These are phyloP conservation scores for Umbelopsis vinacea DNA, from an alignment of 192 early-diverging fungal genomes.

Conservation along the genomic window DNA sequence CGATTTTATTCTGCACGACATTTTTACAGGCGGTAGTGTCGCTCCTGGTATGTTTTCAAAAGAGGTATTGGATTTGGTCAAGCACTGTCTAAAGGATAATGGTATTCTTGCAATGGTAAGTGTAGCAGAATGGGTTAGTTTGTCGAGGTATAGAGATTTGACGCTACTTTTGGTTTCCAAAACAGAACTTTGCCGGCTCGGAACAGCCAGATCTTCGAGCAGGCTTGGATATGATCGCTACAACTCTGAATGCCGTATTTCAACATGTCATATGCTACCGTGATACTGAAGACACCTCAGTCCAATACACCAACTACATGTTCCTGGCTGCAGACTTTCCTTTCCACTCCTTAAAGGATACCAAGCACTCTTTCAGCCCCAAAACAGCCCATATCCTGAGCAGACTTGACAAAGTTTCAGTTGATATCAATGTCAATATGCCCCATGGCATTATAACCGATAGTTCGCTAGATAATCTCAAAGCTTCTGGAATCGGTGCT, in stretches of 20 bases:
- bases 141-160: background rate
- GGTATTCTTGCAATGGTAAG: conserved; percentile 80
- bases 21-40: conserved; percentile 91
- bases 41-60: conserved; percentile 73
- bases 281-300: conserved; percentile 47
- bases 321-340: conserved; percentile 63
- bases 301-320: conserved; percentile 48
- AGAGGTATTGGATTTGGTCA: conserved; percentile 67
- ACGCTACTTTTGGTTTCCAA: background rate
- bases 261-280: conserved; percentile 68
- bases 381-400: conserved; percentile 55
- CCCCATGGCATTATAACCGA: conserved; percentile 63
- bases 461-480: conserved; percentile 66
- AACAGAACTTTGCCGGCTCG: conserved; percentile 81
- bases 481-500: conserved; percentile 41
- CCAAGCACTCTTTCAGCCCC: conserved; percentile 42
- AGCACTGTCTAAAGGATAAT: conserved; percentile 69
- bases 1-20: conserved; percentile 90
- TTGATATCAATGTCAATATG: conserved; percentile 38
- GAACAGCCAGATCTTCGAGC: conserved; percentile 50
- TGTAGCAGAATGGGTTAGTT: background rate
- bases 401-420: conserved; percentile 49
- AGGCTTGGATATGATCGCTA: conserved; percentile 61
- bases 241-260: conserved; percentile 71
- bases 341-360: conserved; percentile 41